Conservation (phyloP, 768 basidiomycete genomes). For the Boletus pseudopeckii region DNA sequence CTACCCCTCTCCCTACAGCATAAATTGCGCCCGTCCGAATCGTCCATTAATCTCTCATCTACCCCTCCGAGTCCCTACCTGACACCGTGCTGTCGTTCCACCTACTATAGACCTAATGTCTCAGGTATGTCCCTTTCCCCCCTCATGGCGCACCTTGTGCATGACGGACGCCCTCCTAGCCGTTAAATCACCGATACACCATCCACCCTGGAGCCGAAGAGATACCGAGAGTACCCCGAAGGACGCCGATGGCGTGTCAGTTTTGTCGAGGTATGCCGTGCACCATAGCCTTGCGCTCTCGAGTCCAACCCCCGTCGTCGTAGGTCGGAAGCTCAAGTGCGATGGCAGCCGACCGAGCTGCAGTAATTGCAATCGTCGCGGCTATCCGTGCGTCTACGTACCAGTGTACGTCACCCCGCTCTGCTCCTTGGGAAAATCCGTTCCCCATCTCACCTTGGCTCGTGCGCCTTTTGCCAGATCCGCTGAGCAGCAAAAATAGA, state of each 20-base stretch:
- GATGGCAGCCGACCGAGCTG: constrained; percentile 64
- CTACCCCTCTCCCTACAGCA: constrained; percentile 21
- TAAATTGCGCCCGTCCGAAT: constrained; percentile 27
- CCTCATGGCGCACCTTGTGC: not conserved
- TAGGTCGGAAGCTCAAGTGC: constrained; percentile 72
- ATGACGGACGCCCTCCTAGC: constrained; percentile 1
- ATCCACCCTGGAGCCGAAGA: constrained; percentile 20
- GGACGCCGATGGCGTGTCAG: constrained; percentile 70
- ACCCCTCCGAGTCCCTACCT: constrained; percentile 6
- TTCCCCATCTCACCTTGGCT: constrained; percentile 7
- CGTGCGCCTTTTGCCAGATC: constrained; percentile 16
- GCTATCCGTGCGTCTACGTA: constrained; percentile 54
- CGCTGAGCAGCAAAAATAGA: constrained; percentile 33
- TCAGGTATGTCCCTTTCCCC: constrained; percentile 13
- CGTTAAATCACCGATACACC: constrained; percentile 14
- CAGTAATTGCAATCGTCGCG: constrained; percentile 60
- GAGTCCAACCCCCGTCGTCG: not conserved
- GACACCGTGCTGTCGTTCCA: not conserved
- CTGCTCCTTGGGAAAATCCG: constrained; percentile 3
- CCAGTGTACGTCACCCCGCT: constrained; percentile 55
- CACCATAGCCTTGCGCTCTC: not conserved
- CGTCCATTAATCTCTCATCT: constrained; percentile 3
- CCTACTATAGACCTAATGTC: constrained; percentile 21
- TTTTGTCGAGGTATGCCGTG: constrained; percentile 59
- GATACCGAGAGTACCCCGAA: constrained; percentile 32